Evolutionary conservation across 192 early-diverging fungal genomes (phyloP).

Genomic region (Umbelopsis sp.): DNA sequence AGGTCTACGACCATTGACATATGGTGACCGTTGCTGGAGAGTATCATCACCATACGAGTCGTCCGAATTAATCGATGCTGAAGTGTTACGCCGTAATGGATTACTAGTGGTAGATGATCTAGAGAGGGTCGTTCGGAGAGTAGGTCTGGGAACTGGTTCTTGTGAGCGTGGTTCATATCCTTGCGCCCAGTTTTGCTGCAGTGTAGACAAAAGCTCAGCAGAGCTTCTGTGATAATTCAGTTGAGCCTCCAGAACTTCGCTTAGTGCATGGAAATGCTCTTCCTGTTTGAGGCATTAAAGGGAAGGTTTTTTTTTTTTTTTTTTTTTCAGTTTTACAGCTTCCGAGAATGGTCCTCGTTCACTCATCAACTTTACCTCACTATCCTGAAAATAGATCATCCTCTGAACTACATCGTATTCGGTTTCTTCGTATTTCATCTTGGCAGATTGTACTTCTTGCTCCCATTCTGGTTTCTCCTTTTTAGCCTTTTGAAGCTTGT

Average conservation of each 20-base stretch:
- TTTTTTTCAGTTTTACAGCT: background rate
- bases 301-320: background rate
- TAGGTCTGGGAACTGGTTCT: background rate
- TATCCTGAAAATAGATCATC: conserved; percentile 84
- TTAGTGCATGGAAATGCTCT: conserved; percentile 35
- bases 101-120: background rate
- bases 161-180: background rate
- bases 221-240: conserved; percentile 28
- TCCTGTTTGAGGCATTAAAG: conserved; percentile 14
- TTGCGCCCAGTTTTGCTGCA: conserved; percentile 21
- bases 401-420: conserved; percentile 70
- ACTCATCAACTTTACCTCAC: conserved; percentile 68
- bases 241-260: conserved; percentile 36
- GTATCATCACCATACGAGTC: background rate
- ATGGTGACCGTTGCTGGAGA: background rate
- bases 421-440: conserved; percentile 94
- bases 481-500: conserved; percentile 87
- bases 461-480: conserved; percentile 91
- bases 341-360: conserved; percentile 24
- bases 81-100: background rate
- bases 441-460: conserved; percentile 87
- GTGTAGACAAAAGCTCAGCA: conserved; percentile 7
- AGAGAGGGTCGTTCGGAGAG: background rate
- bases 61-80: background rate
- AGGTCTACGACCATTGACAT: background rate